Evolutionary conservation across 1,284 basidiomycete genomes (phyloP).

Genomic region (Coniophora puteana): DNA sequence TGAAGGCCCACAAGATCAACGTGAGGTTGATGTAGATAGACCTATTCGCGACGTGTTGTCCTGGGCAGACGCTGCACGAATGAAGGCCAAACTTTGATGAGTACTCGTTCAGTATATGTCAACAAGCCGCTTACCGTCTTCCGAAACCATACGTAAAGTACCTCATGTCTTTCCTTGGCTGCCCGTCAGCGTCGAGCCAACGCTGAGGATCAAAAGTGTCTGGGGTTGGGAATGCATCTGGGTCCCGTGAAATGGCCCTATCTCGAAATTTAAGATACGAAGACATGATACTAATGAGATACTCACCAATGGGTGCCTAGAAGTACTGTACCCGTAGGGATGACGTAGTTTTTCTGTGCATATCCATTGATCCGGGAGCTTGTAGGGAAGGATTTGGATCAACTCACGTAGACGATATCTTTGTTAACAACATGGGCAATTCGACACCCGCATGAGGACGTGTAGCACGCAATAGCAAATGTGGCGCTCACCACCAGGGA

Average conservation of each 20-base stretch:
- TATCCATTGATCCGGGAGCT: neutral
- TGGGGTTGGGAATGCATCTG: conserved; percentile 17
- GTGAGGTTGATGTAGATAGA: conserved; percentile 31
- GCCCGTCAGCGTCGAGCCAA: conserved; percentile 12
- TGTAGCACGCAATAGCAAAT: too few relatives aligned
- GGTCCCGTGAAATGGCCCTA: conserved; percentile 17
- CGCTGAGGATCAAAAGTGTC: conserved; percentile 15
- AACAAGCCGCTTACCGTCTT: conserved; percentile 6
- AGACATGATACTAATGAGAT: neutral
- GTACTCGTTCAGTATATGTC: neutral
- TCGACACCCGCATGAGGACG: conserved; percentile 15
- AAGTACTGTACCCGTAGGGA: conserved; percentile 32
- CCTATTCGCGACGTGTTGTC: conserved; percentile 26
- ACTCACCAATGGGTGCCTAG: conserved; percentile 30
- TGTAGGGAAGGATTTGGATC: neutral
- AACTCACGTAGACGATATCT: conserved; percentile 32
- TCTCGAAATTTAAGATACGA: neutral
- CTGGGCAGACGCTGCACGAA: conserved; percentile 26
- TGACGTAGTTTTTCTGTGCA: conserved; percentile 22
- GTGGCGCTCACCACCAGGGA: conserved; percentile 9
- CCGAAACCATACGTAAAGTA: conserved; percentile 13
- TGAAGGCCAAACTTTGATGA: too few relatives aligned
- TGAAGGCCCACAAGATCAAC: conserved; percentile 27
- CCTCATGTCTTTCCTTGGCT: conserved; percentile 10
- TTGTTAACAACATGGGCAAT: conserved; percentile 30